These are phyloP conservation scores for Pugionium cornutum DNA, from an alignment of 345 rosid species.

Conservation along the genomic window DNA sequence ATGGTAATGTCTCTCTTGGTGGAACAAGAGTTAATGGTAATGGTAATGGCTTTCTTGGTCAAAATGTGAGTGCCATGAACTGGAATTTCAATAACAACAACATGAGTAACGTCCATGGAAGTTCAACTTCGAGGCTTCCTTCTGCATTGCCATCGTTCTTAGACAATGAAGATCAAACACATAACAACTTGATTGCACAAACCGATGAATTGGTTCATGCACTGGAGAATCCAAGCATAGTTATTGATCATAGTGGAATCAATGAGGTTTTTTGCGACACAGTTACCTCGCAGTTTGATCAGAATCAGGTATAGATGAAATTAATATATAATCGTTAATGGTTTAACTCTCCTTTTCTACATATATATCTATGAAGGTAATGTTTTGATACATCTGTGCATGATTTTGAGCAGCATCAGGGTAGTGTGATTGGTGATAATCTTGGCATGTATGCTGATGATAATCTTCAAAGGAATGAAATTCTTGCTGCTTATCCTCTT, in stretches of 20 bases:
- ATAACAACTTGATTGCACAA: not conserved
- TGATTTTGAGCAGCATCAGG: constrained; percentile 11
- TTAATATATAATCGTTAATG: too few relatives aligned
- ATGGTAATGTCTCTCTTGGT: not conserved
- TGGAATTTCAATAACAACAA: constrained; percentile 2
- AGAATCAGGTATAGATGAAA: not conserved
- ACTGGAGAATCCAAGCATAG: not conserved
- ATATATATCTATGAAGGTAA: too few relatives aligned
- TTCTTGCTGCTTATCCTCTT: not conserved
- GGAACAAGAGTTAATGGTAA: not conserved
- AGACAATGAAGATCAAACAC: constrained; percentile 1
- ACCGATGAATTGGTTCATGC: not conserved
- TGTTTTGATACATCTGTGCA: not conserved
- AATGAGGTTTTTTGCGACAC: not conserved
- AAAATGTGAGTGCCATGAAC: constrained; percentile 8
- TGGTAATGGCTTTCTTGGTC: not conserved
- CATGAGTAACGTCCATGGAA: not conserved
- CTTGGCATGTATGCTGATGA: not conserved
- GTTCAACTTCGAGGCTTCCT: constrained; percentile 10
- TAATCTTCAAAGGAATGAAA: not conserved
- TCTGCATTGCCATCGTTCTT: not conserved
- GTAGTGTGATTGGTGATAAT: not conserved
- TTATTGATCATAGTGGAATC: constrained; percentile 8
- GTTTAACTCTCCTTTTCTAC: too few relatives aligned
- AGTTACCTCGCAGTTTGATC: constrained; percentile 3